Percentiles rank a stretch among this genome's conserved stretches.
These are phyloP conservation scores for Skeletonema marinoi DNA, from an alignment of 108 stramenopile species.

Conservation along the genomic window DNA sequence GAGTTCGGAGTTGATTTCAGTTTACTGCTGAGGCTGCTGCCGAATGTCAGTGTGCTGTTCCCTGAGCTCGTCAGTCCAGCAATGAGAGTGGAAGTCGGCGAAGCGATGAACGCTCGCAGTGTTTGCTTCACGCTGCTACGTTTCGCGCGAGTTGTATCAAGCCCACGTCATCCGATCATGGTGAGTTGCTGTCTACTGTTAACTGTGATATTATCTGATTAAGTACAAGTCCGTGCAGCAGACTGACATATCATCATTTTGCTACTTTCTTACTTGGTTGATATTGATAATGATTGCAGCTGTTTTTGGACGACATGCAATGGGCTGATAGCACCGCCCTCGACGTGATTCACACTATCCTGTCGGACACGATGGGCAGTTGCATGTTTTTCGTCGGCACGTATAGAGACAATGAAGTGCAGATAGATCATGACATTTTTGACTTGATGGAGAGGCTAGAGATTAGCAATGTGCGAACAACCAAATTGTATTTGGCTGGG, in stretches of 20 bases:
- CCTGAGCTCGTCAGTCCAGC: neutral
- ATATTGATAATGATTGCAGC: neutral
- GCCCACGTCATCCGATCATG: conserved; percentile 17
- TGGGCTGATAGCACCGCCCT: conserved; percentile 41
- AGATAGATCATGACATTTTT: conserved; percentile 16
- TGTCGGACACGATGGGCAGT: conserved; percentile 23
- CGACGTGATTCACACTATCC: conserved; percentile 15
- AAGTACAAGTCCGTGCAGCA: too few relatives aligned
- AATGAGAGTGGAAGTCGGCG: neutral
- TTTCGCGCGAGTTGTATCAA: conserved; percentile 33
- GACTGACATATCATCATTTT: neutral
- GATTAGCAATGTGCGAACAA: conserved; percentile 7
- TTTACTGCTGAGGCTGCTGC: conserved; percentile 13
- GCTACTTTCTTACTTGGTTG: neutral
- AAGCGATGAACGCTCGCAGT: conserved; percentile 3
- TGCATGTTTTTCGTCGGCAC: conserved; percentile 42
- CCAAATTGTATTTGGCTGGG: neutral
- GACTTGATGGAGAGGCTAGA: conserved; percentile 5
- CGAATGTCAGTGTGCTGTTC: conserved; percentile 18
- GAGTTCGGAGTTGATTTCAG: conserved; percentile 16
- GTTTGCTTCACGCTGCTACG: conserved; percentile 25
- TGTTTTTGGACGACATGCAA: conserved; percentile 55
- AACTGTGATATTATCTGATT: neutral
- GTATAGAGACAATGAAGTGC: conserved; percentile 32
- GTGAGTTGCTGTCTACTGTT: neutral